Evolutionary conservation across 2,329 filamentous ascomycete genomes (phyloP).

Genomic region (Gyromitra esculenta): DNA sequence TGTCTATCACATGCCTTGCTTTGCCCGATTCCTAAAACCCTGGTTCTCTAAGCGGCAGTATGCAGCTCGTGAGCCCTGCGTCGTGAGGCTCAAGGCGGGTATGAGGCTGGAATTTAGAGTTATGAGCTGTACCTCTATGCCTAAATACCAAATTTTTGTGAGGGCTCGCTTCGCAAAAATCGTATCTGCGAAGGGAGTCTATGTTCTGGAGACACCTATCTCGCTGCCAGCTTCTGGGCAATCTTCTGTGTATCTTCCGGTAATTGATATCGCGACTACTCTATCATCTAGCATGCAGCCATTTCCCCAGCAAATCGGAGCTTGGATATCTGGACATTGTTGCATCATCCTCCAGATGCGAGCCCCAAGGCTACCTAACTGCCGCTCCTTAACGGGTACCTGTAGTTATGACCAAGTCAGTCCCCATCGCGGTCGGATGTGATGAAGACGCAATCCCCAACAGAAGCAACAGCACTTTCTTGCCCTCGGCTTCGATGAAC

Average conservation of each 20-base stretch:
- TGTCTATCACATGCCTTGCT: constrained; percentile 9
- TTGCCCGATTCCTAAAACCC: constrained; percentile 11
- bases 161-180: background rate
- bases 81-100: constrained; percentile 15
- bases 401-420: constrained; percentile 12
- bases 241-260: background rate
- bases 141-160: background rate
- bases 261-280: constrained; percentile 8
- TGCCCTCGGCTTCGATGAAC: background rate
- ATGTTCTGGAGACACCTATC: too few relatives aligned
- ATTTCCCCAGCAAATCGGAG: constrained; percentile 23
- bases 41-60: background rate
- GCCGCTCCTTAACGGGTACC: background rate
- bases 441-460: constrained; percentile 38
- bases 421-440: constrained; percentile 20
- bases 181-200: background rate
- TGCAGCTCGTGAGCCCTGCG: constrained; percentile 3
- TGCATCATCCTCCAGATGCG: constrained; percentile 14
- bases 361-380: constrained; percentile 15
- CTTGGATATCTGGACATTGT: constrained; percentile 19
- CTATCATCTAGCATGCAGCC: constrained; percentile 2
- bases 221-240: background rate
- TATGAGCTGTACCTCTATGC: background rate
- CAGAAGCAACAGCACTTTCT: constrained; percentile 33
- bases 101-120: background rate